These are phyloP conservation scores for Coniochaeta prunicola DNA, from an alignment of 2,329 filamentous ascomycete genomes.

Conservation along the genomic window DNA sequence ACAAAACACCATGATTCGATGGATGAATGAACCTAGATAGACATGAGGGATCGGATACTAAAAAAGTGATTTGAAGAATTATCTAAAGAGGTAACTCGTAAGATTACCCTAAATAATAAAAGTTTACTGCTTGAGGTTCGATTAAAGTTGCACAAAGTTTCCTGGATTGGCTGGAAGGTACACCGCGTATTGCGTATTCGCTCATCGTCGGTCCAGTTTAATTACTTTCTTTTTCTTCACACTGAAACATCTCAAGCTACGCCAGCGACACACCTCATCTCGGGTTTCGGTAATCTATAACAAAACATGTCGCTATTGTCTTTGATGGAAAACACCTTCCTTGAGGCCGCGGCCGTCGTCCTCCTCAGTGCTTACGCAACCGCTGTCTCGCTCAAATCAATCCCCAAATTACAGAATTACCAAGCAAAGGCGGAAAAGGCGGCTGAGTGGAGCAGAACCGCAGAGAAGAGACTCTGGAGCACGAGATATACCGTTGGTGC, in stretches of 20 bases:
- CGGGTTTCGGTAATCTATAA: no score
- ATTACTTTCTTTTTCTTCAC: background rate
- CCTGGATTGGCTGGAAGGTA: background rate
- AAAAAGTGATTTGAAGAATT: background rate
- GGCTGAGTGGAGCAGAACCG: slow-evolving; percentile 20
- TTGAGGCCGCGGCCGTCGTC: slow-evolving; percentile 7
- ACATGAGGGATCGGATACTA: background rate
- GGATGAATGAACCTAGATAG: background rate
- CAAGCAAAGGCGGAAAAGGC: slow-evolving; percentile 19
- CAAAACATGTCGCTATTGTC: background rate
- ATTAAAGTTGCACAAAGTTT: background rate
- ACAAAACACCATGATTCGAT: no score
- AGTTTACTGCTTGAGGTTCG: background rate
- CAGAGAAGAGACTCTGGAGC: slow-evolving; percentile 18
- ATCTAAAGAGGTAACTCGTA: background rate
- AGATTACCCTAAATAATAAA: background rate
- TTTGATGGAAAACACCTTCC: slow-evolving; percentile 2
- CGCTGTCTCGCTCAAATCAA: slow-evolving; percentile 15
- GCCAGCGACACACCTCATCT: background rate
- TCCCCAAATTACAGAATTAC: slow-evolving; percentile 19
- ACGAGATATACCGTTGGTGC: slow-evolving; percentile 20
- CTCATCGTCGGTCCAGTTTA: background rate
- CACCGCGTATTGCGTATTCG: background rate
- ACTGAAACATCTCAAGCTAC: background rate
- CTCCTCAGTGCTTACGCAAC: slow-evolving; percentile 15